Conservation (phyloP, 768 basidiomycete genomes). For the Pholiota molesta region DNA sequence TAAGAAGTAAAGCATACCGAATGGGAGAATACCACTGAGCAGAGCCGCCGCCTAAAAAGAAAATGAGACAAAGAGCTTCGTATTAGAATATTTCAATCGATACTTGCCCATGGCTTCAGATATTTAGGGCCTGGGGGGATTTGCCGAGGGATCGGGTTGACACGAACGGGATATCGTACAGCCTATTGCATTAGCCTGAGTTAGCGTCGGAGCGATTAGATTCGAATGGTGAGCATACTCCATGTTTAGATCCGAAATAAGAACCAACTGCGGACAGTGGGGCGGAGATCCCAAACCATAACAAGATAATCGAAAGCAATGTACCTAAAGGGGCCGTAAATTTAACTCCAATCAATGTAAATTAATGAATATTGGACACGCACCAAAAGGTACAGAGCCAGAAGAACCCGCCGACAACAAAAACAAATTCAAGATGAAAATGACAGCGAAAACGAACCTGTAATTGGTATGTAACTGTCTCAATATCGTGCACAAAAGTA, state of each 20-base stretch:
- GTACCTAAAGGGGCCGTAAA: slow-evolving; percentile 52
- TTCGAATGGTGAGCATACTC: slow-evolving; percentile 52
- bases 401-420: slow-evolving; percentile 84
- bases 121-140: slow-evolving; percentile 89
- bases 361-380: slow-evolving; percentile 15
- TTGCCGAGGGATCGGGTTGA: slow-evolving; percentile 94
- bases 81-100: background rate
- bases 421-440: slow-evolving; percentile 92
- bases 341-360: background rate
- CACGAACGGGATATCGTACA: slow-evolving; percentile 81
- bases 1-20: slow-evolving; percentile 57
- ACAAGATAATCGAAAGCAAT: slow-evolving; percentile 77
- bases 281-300: slow-evolving; percentile 95
- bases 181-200: slow-evolving; percentile 41
- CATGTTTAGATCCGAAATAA: slow-evolving; percentile 85
- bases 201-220: slow-evolving; percentile 10
- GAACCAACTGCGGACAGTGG: slow-evolving; percentile 87
- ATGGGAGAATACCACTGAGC: slow-evolving; percentile 91
- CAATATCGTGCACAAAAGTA: background rate
- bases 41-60: slow-evolving; percentile 61
- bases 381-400: slow-evolving; percentile 95
- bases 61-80: slow-evolving; percentile 11
- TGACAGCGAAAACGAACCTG: slow-evolving; percentile 80
- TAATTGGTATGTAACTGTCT: slow-evolving; percentile 1
- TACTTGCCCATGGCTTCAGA: slow-evolving; percentile 74